Base-by-base conservation (phyloP, 306 rosid genomes). In the Arachis hypogaea region DNA sequence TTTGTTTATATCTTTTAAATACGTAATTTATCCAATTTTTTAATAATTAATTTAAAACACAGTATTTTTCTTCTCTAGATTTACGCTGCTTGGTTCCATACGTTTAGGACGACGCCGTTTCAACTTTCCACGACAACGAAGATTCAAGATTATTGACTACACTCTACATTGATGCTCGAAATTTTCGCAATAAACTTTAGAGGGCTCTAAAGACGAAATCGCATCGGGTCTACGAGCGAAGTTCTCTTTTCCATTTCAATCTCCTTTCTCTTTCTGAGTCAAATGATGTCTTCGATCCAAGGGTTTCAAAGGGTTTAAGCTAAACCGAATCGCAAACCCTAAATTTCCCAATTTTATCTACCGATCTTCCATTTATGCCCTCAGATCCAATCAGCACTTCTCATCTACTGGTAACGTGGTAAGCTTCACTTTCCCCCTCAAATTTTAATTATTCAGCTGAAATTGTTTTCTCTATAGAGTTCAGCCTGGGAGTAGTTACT, bases 231-330 rank as follows among this genome's bases (percentile, higher is more conserved):
- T 70, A 14, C 41, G 76, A 69, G 14, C 62, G 1, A 3, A 64
- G 64, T 40, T 64, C 41, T 82, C 11, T 70, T 69, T 49, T 70
- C 61, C 69, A 69, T 7, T 63, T 61, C 56, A 46, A 36, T 1
- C 47, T 38, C 22, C 68, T 14, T 66, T 57, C 40, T 11, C 63
- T 50, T 65, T 9, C 6, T 9, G 72, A 46, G 40, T 71, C 60
- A 9, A 22, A 12, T 58, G 22, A 0, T 30, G 9, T 69, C 75
- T 44, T 66, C 69, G 60, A 76, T 77, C 63, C 28, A 78, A 81
- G 68, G 58, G 7, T 78, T 82, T 65, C 11, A 18, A 28, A 57
- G 79, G 82, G 84, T 80, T 80, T 83, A 72, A 76, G 54, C 71
- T 36, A 36, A 79, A 41, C 60, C 77, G 29, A 50, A 29, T 36